Base-by-base conservation (phyloP, 2,329 filamentous ascomycete species). In the Hymenoscyphus occultus region DNA sequence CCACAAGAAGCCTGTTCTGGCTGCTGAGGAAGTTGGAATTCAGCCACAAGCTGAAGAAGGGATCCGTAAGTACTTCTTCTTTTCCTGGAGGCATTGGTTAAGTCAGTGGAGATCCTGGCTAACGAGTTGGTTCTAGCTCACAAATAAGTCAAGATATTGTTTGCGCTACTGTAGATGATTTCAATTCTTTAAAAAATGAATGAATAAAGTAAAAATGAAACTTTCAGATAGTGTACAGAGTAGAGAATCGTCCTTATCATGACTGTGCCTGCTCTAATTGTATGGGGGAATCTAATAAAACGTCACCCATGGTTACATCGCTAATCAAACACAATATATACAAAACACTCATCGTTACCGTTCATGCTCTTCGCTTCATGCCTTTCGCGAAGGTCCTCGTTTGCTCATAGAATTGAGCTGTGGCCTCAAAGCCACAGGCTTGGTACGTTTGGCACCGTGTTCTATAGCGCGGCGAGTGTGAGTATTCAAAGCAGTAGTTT, bases 11-110 rank as follows among this genome's bases (percentile, higher is more conserved):
- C 81, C 81, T 76, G 79, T 79, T 70, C 76, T 80, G 67, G 86
- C 86, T 13, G 88, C 86, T 1, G 88, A 91, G 78, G 82, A 88
- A 63, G 85, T 82, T 39, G 86, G 81, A 42, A 79, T 90, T 66
- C 77, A 84, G 76, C 83, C 88, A 48, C 74, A 81, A 70, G 80
- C 83, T 39, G 86, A 83, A 68, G 87, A 90, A 76, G 87, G 84
- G 66, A 85, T 86, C 67, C 61, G 71, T 72, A 68, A 69, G 72
- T 72, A 35, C 54, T 59, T 32, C 19, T 61, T 32, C 45, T 61
- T 62, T 54, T 65, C 59, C 42, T 31, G 42, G 45, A 51, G 45
- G 45, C 45, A 12, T 51, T 51, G 45, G 45, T 51, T 51, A 28
- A 51, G 45, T 51, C 45, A 28, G 19, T 51, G 45, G 45, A 28